Base-by-base conservation (phyloP, 2,329 filamentous ascomycete species). In the Aureobasidium sp. region DNA sequence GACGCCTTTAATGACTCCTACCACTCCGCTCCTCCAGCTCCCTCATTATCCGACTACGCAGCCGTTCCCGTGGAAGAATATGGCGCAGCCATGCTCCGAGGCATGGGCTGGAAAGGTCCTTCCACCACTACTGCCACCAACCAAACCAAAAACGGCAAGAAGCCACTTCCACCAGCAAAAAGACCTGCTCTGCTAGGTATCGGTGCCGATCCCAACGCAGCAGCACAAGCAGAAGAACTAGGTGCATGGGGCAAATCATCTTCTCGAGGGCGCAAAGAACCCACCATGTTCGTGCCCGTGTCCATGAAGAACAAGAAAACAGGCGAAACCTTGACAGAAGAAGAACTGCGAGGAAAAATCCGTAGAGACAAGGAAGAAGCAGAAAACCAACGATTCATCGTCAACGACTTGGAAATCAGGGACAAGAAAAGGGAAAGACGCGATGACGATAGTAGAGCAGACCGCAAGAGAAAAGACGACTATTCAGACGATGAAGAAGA, bases 21-120 rank as follows among this genome's bases (percentile, higher is more conserved):
- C 34, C 80, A 83, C 13, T 78, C 83, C 29, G 87, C 91, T 0
- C 91, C 91, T 1, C 88, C 91, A 26, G 81, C 84, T 34, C 87
- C 91, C 4, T 89, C 86, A 0, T 78, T 96, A 20, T 89, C 90
- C 37, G 90, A 94, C 69, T 97, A 97, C 76, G 87, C 89, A 63
- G 86, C 88, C 13, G 88, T 96, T 65, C 93, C 94, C 0, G 91
- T 97, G 17, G 93, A 97, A 68, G 91, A 97, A 68, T 99, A 97
- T 67, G 94, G 94, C 8, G 89, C 91, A 20, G 91, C 92, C 0
- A 80, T 97, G 66, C 81, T 99, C 39, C 86, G 92, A 36, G 91
- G 92, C 10, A 97, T 97, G 89, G 94, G 94, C 9, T 97, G 93
- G 92, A 91, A 97, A 70, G 84, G 86, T 10, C 57, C 57, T 9